phyloP scores from a whole-genome alignment of 169 alveolate genomes.

The Plasmodium relictum region DNA sequence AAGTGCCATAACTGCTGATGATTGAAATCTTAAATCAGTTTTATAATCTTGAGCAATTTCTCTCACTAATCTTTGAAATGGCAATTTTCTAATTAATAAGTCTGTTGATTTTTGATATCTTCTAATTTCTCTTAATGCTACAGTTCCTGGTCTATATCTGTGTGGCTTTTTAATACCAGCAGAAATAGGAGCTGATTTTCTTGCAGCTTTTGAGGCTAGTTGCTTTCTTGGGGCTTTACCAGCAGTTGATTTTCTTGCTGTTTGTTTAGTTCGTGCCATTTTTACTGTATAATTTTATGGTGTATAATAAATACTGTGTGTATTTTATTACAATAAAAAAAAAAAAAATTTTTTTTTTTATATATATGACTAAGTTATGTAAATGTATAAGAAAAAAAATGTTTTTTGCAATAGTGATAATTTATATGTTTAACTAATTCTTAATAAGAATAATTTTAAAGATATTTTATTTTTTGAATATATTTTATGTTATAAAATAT shows the following conservation, averaged over 20 bases:
- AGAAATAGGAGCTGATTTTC: constrained; percentile 95
- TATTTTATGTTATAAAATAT: background rate
- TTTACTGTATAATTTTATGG: constrained; percentile 15
- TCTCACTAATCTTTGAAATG: constrained; percentile 98
- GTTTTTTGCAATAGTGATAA: constrained; percentile 16
- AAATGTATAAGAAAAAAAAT: constrained; percentile 6
- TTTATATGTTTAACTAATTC: constrained; percentile 19
- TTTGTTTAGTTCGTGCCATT: constrained; percentile 98
- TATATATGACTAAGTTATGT: constrained; percentile 44
- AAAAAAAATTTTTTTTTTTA: constrained; percentile 1
- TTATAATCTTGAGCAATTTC: constrained; percentile 98
- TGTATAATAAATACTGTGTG: constrained; percentile 9
- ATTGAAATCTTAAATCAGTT: constrained; percentile 98
- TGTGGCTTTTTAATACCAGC: constrained; percentile 96
- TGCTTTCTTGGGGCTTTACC: constrained; percentile 98
- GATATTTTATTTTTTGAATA: constrained; percentile 17
- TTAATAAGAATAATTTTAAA: constrained; percentile 2
- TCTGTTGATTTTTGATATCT: constrained; percentile 98
- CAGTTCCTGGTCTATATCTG: constrained; percentile 99
- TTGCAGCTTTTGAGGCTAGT: constrained; percentile 96
- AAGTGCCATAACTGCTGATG: constrained; percentile 98
- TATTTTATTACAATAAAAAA: constrained; percentile 8
- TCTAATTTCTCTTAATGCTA: constrained; percentile 98
- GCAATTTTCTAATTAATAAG: constrained; percentile 97
- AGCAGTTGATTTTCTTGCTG: constrained; percentile 97